These are phyloP conservation scores for Kwoniella dejecticola DNA, from an alignment of 768 basidiomycete species.

Conservation along the genomic window DNA sequence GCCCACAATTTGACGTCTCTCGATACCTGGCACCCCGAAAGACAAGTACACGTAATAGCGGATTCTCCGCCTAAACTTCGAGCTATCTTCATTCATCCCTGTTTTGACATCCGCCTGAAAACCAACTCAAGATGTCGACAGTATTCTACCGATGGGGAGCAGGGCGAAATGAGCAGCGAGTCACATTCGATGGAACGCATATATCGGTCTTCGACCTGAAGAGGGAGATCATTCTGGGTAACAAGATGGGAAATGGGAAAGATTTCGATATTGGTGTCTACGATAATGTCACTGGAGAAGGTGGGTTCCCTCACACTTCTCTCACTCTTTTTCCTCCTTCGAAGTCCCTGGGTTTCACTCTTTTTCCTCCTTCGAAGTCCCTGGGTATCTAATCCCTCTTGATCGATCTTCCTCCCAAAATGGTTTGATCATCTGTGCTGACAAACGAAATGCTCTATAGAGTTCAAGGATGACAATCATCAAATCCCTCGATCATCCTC, in stretches of 20 bases:
- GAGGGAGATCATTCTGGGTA: conserved; percentile 94
- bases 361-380: too few species aligned
- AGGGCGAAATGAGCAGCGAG: conserved; percentile 87
- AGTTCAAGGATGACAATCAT: conserved; percentile 86
- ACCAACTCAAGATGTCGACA: conserved; percentile 63
- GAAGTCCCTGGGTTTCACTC: too few species aligned
- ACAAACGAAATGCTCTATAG: too few species aligned
- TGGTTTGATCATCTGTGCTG: neutral
- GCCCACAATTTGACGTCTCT: too few species aligned
- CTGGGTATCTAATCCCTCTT: too few species aligned
- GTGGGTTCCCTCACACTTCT: too few species aligned
- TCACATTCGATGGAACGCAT: conserved; percentile 97
- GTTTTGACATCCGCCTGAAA: neutral
- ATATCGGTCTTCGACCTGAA: conserved; percentile 99
- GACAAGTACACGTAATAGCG: too few species aligned
- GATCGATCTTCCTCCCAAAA: too few species aligned
- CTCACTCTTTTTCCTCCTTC: too few species aligned
- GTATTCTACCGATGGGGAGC: conserved; percentile 98
- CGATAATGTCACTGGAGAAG: conserved; percentile 84
- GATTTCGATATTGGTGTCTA: conserved; percentile 93
- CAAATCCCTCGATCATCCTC: conserved; percentile 94
- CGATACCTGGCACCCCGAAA: too few species aligned
- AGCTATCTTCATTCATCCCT: too few species aligned
- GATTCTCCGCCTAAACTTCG: too few species aligned
- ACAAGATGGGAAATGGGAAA: conserved; percentile 83